phyloP scores from a whole-genome alignment of 768 basidiomycete genomes.

The Leccinum sublutescens region DNA sequence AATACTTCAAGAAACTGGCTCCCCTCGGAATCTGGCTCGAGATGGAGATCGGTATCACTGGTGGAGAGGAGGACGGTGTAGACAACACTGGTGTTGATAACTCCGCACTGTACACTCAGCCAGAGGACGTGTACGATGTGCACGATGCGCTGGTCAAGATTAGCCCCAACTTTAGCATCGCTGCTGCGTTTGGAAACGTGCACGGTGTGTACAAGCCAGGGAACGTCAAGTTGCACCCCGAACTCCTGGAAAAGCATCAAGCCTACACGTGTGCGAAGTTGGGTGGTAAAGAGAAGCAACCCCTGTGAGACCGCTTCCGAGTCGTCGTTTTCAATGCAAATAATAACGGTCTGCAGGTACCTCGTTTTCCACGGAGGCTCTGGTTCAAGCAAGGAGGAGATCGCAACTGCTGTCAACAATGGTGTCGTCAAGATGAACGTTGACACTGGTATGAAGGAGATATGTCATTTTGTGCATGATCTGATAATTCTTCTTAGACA shows the following conservation, averaged over 20 bases:
- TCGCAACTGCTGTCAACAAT: constrained; percentile 82
- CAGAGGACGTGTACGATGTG: constrained; percentile 93
- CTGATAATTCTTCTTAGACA: constrained; percentile 45
- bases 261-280: constrained; percentile 66
- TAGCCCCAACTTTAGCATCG: constrained; percentile 93
- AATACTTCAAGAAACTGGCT: constrained; percentile 96
- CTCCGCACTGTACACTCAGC: constrained; percentile 92
- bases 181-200: constrained; percentile 97
- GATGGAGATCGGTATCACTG: constrained; percentile 99
- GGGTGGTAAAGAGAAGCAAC: constrained; percentile 61
- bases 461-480: not conserved
- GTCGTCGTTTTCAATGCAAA: not conserved
- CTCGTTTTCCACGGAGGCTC: constrained; percentile 99
- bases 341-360: constrained; percentile 50
- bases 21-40: constrained; percentile 94
- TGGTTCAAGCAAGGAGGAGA: constrained; percentile 95
- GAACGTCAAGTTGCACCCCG: constrained; percentile 92
- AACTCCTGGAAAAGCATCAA: constrained; percentile 92
- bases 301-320: constrained; percentile 58
- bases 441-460: constrained; percentile 61
- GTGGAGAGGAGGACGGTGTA: constrained; percentile 99
- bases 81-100: constrained; percentile 98
- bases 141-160: constrained; percentile 80
- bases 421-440: constrained; percentile 99
- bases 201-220: constrained; percentile 99